A percentile compares a stretch with the other conserved stretches of the same genome.
Evolutionary conservation across 805 yeast genomes (phyloP).

Genomic region (Saccharomycopsis fibuligera): DNA sequence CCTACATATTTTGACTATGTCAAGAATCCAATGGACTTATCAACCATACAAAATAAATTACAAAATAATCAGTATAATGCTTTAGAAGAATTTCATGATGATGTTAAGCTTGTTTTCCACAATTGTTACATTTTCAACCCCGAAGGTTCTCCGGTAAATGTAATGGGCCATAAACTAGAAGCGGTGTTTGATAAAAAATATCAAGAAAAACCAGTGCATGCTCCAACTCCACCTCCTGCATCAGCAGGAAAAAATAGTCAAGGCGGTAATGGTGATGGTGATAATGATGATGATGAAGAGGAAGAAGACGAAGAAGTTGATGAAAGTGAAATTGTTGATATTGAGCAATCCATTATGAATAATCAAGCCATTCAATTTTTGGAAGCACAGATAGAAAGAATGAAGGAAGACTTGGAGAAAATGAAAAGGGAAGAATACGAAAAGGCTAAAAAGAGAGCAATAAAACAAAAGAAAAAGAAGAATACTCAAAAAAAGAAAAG

Average conservation of each 20-base stretch:
- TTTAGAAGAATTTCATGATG: slow-evolving; percentile 81
- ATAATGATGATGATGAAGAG: slow-evolving; percentile 34
- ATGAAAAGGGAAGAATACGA: slow-evolving; percentile 75
- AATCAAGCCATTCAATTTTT: slow-evolving; percentile 87
- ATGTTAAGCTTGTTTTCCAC: slow-evolving; percentile 73
- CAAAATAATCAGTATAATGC: slow-evolving; percentile 83
- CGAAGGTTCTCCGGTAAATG: slow-evolving; percentile 91
- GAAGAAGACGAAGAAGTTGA: slow-evolving; percentile 33
- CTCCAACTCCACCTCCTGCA: slow-evolving; percentile 47
- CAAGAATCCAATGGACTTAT: slow-evolving; percentile 91
- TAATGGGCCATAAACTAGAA: slow-evolving; percentile 91
- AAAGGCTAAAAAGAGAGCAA: slow-evolving; percentile 30
- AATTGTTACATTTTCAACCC: slow-evolving; percentile 94
- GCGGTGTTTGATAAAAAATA: slow-evolving; percentile 80
- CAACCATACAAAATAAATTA: slow-evolving; percentile 74
- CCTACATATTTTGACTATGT: slow-evolving; percentile 85
- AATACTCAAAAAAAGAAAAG: slow-evolving; percentile 30
- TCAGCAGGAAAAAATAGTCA: slow-evolving; percentile 28
- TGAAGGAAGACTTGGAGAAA: slow-evolving; percentile 78
- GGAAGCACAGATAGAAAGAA: slow-evolving; percentile 78
- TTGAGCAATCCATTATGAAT: slow-evolving; percentile 57
- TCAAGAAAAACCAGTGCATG: slow-evolving; percentile 75
- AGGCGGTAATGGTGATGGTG: slow-evolving; percentile 40
- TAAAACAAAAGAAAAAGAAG: slow-evolving; percentile 41
- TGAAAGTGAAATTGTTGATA: slow-evolving; percentile 52